Base-by-base conservation (phyloP, 345 rosid species). In the Salix caprea region DNA sequence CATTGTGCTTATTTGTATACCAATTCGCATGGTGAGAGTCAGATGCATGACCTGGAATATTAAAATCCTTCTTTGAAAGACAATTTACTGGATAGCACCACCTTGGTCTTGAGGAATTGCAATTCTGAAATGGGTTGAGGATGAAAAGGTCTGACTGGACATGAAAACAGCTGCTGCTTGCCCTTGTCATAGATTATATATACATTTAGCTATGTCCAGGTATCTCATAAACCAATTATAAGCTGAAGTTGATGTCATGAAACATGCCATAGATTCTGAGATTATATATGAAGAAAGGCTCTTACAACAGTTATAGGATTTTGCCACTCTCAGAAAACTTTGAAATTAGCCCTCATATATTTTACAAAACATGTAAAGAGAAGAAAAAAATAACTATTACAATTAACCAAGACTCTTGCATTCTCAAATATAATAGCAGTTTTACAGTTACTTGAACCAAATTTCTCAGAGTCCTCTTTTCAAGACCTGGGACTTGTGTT, bases 401-500 rank as follows among this genome's bases (percentile, higher is more conserved):
- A 69, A n/a, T 39, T 16, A 39, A 11, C 30, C 14, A 3, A 42
- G 54, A n/a, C 56, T 42, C 34, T 24, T 46, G 14, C 73, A 48
- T 16, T 44, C 4, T 24, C 44, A 71, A 32, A 32, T 32, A 40
- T 23, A 23, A 37, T 11, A 21, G 50, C 26, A 40, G 34, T 19
- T 42, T 42, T 19, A 42, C 42, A 52, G 14, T 39, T 52, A 30
- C 19, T 21, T 26, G 15, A 73, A 42, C 36, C 26, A 3, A 52
- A 19, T 36, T 23, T 40, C 30, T 26, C 7, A 26, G 8, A 14
- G 28, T n/a, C n/a, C 37, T 34, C 18, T 26, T 50, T 44, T 61
- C 19, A 69, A 24, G 80, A 73, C 67, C 70, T 56, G 70, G 84
- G 44, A 68, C 40, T 70, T 11, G 10, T 60, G 1, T 81, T 68